phyloP scores from a whole-genome alignment of 164 flowering plant species.

The Macadamia tetraphylla region DNA sequence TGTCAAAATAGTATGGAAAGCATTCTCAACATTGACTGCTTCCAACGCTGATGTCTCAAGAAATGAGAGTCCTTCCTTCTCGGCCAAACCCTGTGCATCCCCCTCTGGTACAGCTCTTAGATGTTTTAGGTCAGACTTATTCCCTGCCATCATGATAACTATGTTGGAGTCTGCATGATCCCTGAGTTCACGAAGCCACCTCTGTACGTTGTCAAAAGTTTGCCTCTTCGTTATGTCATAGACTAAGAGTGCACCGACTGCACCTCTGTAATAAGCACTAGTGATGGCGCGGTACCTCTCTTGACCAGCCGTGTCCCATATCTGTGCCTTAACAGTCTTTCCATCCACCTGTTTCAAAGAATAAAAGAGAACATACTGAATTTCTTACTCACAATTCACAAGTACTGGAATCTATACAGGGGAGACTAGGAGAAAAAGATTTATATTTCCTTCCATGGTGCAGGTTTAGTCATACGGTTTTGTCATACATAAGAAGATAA shows the following conservation, averaged over 20 bases:
- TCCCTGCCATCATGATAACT: conserved; percentile 64
- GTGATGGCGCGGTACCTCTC: conserved; percentile 62
- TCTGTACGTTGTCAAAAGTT: conserved; percentile 53
- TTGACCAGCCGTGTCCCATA: conserved; percentile 66
- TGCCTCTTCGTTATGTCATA: conserved; percentile 61
- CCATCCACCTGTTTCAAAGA: conserved; percentile 42
- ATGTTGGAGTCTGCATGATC: conserved; percentile 66
- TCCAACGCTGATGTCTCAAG: conserved; percentile 66
- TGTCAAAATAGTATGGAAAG: conserved; percentile 52
- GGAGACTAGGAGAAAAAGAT: background rate
- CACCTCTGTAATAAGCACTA: conserved; percentile 65
- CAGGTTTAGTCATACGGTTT: too few species aligned
- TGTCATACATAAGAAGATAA: background rate
- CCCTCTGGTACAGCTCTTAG: conserved; percentile 46
- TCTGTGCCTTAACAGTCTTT: conserved; percentile 65
- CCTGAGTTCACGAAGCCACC: conserved; percentile 66
- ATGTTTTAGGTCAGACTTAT: conserved; percentile 57
- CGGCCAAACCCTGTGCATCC: conserved; percentile 53
- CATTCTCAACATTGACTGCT: conserved; percentile 51
- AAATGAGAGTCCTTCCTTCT: conserved; percentile 57
- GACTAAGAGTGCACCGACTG: conserved; percentile 58
- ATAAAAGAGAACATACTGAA: background rate
- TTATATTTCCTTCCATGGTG: too few species aligned
- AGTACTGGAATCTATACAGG: background rate
- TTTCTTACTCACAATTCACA: background rate